phyloP scores from a whole-genome alignment of 768 basidiomycete species.

The Suillus fuscotomentosus region DNA sequence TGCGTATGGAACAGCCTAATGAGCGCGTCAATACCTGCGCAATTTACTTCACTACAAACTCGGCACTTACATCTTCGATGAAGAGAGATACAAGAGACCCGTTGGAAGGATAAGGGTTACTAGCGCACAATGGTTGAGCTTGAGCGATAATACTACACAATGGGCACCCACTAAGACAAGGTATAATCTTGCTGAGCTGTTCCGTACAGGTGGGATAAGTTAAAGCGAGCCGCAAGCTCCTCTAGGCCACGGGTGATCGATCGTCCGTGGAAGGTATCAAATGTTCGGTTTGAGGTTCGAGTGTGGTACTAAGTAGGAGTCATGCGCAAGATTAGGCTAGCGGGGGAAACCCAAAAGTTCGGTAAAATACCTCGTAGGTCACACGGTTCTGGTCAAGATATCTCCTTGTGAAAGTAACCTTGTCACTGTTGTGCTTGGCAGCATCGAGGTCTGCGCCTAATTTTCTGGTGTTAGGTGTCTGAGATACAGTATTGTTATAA shows the following conservation, averaged over 20 bases:
- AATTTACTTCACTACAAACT: neutral
- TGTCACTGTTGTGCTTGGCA: slow-evolving; percentile 34
- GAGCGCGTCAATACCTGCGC: neutral
- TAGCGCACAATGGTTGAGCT: slow-evolving; percentile 19
- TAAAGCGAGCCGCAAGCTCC: slow-evolving; percentile 52
- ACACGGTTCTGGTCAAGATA: slow-evolving; percentile 82
- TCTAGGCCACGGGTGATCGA: slow-evolving; percentile 57
- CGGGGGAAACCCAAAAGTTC: neutral
- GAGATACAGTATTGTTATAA: neutral
- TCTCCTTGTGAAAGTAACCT: slow-evolving; percentile 63
- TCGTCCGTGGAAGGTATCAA: slow-evolving; percentile 59
- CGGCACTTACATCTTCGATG: slow-evolving; percentile 39
- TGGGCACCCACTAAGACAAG: slow-evolving; percentile 47
- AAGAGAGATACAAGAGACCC: slow-evolving; percentile 60
- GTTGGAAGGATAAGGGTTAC: slow-evolving; percentile 61
- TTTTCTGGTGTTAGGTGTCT: neutral
- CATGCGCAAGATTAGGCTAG: neutral
- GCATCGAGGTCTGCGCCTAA: slow-evolving; percentile 49
- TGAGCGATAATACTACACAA: neutral
- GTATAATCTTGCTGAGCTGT: slow-evolving; percentile 76
- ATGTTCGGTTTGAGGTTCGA: slow-evolving; percentile 41
- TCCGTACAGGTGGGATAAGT: slow-evolving; percentile 64
- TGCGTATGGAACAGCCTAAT: slow-evolving; percentile 51
- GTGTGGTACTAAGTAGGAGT: slow-evolving; percentile 60
- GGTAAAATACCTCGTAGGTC: slow-evolving; percentile 55